Percentiles rank a stretch among this genome's conserved stretches.
Evolutionary conservation across 2,329 filamentous ascomycete species (phyloP).

Genomic region (Setomelanomma holmii): DNA sequence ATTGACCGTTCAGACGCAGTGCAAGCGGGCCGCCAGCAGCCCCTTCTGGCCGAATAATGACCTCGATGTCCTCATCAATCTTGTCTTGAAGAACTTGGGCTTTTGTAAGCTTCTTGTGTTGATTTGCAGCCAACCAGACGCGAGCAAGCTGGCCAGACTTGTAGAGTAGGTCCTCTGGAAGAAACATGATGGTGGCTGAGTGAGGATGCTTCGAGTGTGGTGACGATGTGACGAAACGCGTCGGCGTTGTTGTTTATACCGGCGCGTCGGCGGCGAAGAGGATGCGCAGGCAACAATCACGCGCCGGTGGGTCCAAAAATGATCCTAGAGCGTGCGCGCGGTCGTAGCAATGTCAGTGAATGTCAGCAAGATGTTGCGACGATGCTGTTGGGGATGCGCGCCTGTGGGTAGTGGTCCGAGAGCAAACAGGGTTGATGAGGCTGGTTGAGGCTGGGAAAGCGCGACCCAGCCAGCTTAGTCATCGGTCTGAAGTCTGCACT

Average conservation of each 20-base stretch:
- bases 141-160: slow-evolving; percentile 97
- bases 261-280: slow-evolving; percentile 37
- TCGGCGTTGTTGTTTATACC: slow-evolving; percentile 39
- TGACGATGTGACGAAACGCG: slow-evolving; percentile 24
- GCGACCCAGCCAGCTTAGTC: slow-evolving; percentile 11
- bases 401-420: slow-evolving; percentile 23
- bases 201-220: slow-evolving; percentile 16
- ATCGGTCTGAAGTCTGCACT: no score
- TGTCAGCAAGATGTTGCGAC: slow-evolving; percentile 16
- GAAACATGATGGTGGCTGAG: slow-evolving; percentile 75
- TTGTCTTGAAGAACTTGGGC: slow-evolving; percentile 94
- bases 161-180: slow-evolving; percentile 92
- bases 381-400: slow-evolving; percentile 33
- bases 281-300: slow-evolving; percentile 31
- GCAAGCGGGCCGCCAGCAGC: slow-evolving; percentile 85
- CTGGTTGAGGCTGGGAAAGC: slow-evolving; percentile 17
- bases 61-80: slow-evolving; percentile 91
- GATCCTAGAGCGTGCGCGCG: slow-evolving; percentile 25
- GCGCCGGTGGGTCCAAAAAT: slow-evolving; percentile 27
- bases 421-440: slow-evolving; percentile 12
- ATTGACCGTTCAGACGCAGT: slow-evolving; percentile 88
- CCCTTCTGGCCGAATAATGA: slow-evolving; percentile 79
- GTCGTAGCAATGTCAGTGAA: slow-evolving; percentile 31
- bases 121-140: slow-evolving; percentile 97
- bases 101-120: slow-evolving; percentile 98